A percentile compares a stretch with the other conserved stretches of the same genome.
Conservation (phyloP, 345 rosid species). For the Syzygium aqueum region DNA sequence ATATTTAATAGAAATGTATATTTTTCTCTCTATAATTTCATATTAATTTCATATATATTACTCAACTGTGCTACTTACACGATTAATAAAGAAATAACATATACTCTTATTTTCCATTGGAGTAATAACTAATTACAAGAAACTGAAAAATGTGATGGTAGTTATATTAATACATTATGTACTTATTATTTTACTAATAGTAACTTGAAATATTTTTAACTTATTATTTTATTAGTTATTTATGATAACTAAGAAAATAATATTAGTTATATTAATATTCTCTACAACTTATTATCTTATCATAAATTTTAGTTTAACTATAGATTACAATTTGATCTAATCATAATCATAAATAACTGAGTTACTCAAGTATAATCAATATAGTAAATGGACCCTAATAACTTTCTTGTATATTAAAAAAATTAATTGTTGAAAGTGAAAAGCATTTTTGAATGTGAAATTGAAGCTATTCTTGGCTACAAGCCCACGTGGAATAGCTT, state of each 20-base stretch:
- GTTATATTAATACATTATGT: background rate
- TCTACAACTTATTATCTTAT: background rate
- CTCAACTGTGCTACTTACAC: background rate
- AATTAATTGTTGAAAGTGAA: too few species aligned
- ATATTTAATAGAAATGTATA: too few species aligned
- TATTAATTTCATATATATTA: too few species aligned
- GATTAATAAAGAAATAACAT: too few species aligned
- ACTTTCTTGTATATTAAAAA: too few species aligned
- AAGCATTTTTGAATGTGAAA: background rate
- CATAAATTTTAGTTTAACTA: background rate
- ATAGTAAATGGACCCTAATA: too few species aligned
- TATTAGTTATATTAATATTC: too few species aligned
- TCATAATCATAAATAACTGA: background rate
- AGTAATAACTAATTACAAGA: background rate
- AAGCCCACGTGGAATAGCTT: background rate
- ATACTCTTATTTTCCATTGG: too few species aligned
- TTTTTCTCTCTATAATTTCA: background rate
- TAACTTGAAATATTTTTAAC: background rate
- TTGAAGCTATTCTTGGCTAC: background rate
- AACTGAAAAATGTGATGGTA: background rate
- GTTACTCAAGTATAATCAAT: background rate
- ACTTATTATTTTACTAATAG: background rate
- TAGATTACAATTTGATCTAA: background rate
- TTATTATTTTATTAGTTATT: background rate
- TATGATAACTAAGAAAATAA: too few species aligned